Percentiles rank a stretch among this genome's conserved stretches.
These are phyloP conservation scores for Fusarium temperatum DNA, from an alignment of 2,329 filamentous ascomycete genomes.

Conservation along the genomic window DNA sequence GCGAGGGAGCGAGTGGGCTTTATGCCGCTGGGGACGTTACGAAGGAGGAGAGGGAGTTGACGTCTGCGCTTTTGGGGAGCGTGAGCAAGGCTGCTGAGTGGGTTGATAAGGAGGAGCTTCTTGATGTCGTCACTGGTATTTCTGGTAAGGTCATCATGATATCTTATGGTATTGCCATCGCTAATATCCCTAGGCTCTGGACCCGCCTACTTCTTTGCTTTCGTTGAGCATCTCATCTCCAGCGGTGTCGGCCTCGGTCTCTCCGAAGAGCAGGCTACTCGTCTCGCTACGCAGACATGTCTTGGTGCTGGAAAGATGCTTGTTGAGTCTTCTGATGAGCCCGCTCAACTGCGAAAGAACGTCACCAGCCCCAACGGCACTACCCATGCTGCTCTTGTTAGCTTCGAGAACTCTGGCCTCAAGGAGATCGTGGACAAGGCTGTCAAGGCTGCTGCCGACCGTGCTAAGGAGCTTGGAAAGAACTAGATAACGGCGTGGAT, in stretches of 20 bases:
- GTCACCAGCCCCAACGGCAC: constrained; percentile 64
- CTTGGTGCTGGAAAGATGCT: constrained; percentile 62
- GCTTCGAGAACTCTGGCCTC: constrained; percentile 56
- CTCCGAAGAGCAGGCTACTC: constrained; percentile 57
- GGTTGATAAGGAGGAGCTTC: constrained; percentile 59
- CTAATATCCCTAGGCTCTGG: constrained; percentile 53
- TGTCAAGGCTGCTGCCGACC: constrained; percentile 56
- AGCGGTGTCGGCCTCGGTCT: constrained; percentile 56
- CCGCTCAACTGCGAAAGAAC: constrained; percentile 58
- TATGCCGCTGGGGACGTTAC: constrained; percentile 56
- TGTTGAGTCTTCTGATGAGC: constrained; percentile 55
- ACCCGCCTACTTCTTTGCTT: constrained; percentile 63
- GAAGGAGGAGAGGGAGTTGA: constrained; percentile 53
- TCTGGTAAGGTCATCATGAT: constrained; percentile 50
- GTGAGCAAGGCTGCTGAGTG: constrained; percentile 60
- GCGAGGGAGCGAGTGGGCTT: constrained; percentile 60
- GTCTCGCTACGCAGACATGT: constrained; percentile 60
- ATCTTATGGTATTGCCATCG: rapidly evolving
- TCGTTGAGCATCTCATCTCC: constrained; percentile 60
- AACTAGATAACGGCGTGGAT: constrained; percentile 14
- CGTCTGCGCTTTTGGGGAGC: constrained; percentile 53
- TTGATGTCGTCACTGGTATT: constrained; percentile 61
- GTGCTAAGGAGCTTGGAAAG: constrained; percentile 56
- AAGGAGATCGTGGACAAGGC: constrained; percentile 55
- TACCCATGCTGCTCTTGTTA: constrained; percentile 58